Evolutionary conservation across 192 early-diverging fungal species (phyloP), one percentile per base, ranked within the genome.

Genomic region (Pilaira anomala): DNA sequence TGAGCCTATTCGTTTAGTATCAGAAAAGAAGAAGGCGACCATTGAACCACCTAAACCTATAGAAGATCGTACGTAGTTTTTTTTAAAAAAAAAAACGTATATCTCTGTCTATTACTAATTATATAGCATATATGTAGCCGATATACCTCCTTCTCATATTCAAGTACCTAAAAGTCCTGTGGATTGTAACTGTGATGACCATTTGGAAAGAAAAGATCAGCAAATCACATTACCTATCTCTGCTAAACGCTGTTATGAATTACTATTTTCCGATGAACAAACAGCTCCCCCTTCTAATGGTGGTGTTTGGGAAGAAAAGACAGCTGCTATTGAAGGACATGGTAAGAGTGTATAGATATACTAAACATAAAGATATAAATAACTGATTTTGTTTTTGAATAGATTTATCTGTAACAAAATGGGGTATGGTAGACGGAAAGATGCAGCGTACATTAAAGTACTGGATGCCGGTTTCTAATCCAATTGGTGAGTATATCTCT

Each of bases 381-480:
- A 39, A 19, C 8, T 39, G 29, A 52, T 16, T 19, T 53, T 36
- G 28, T 7, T 30, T 36, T 19, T 36, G 16, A 29, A 42, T 41
- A 63, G 67, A 69, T 25, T 26, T 62, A 8, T 39, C 60, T 0
- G 45, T 56, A 19, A 18, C 51, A n/a, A 19, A 50, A 29, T 73
- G 71, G 71, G 42, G 63, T 26, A 56, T 36, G 11, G 33, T 21
- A 22, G 73, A 66, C 39, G 49, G 41, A 48, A 53, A 66, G 12
- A 39, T 40, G 13, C 50, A 68, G 25, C 78, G 87, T 41, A 76
- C 75, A 0, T 66, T 87, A 5, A 85, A 83, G 26, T 90, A 78
- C 53, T 73, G 76, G 26, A 88, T 90, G 81, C 84, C 85, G 1
- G 78, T 91, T 48, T 85, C 84, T 45, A 88, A 91, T 54, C 85